Base-by-base conservation (phyloP, 306 rosid genomes). In the Quercus agrifolia region DNA sequence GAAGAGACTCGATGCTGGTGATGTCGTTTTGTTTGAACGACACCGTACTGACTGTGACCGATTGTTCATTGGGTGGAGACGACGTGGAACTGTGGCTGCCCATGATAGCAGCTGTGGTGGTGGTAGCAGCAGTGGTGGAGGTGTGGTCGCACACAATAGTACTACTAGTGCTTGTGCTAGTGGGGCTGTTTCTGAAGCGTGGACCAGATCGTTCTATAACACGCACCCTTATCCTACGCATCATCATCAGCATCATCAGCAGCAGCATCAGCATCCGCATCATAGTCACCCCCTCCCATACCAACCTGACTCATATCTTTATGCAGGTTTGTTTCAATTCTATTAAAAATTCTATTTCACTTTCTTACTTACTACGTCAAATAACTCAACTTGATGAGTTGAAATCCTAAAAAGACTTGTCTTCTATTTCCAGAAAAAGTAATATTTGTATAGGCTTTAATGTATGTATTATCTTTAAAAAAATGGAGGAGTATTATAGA, bases 1-100 rank as follows among this genome's bases (percentile, higher is more conserved):
- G 69, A 95, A 95, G 86, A 88, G 97, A 4, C 90, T 95, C 4
- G 92, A 95, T 19, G 94, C 99, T 0, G 99, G 99, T 59, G 99
- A 95, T 82, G 86, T 91, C 73, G 98, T 96, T 73, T 75, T 86
- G 68, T 93, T 96, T 77, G 81, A 88, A 58, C 86, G 98, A 8
- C 92, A 88, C 82, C 90, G 91, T 5, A 30, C 49, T 8, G 88
- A 91, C 20, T 21, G 80, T 3, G 91, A 91, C 25, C 76, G 97
- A 19, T 81, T 91, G 10, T 93, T 90, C 69, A 96, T 96, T 2
- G 77, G 86, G 5, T 93, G 97, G 94, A 87, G 92, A 77, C 88
- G 92, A 12, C 86, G 85, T 1, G 68, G 23, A 13, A 3, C 54
- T 3, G 14, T 12, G 13, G 49, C 51, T 2, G 4, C 71, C 67